Percentiles rank a stretch among this genome's conserved stretches.
Conservation (phyloP, 1,284 basidiomycete genomes). For the Neonothopanus nambi region DNA sequence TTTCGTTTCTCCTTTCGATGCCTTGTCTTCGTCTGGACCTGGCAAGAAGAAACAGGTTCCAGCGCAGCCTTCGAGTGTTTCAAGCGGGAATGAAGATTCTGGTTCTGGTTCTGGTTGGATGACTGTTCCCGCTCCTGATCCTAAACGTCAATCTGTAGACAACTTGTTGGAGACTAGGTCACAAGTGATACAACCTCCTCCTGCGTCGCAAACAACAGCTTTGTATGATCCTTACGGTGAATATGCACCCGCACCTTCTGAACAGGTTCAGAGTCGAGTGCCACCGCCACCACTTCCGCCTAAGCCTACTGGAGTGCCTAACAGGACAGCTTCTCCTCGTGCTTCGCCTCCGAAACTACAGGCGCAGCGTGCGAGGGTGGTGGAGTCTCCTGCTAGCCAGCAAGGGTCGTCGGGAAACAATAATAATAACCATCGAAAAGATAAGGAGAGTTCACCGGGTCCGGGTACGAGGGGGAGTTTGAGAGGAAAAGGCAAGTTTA, state of each 20-base stretch:
- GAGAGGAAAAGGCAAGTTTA: slow-evolving; percentile 40
- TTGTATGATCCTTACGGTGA: slow-evolving; percentile 49
- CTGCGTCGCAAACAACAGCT: slow-evolving; percentile 31
- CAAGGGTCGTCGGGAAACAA: slow-evolving; percentile 6
- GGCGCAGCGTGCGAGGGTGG: slow-evolving; percentile 39
- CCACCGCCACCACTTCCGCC: slow-evolving; percentile 53
- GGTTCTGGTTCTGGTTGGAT: slow-evolving; percentile 59
- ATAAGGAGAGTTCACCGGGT: slow-evolving; percentile 70
- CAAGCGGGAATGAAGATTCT: slow-evolving; percentile 55
- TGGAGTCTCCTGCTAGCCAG: slow-evolving; percentile 47
- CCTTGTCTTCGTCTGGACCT: slow-evolving; percentile 47
- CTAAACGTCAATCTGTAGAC: slow-evolving; percentile 77
- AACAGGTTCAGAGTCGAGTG: slow-evolving; percentile 38
- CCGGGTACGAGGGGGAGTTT: slow-evolving; percentile 45
- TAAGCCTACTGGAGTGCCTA: slow-evolving; percentile 40
- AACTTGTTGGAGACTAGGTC: slow-evolving; percentile 71
- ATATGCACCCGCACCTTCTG: slow-evolving; percentile 40
- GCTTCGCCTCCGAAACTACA: slow-evolving; percentile 63
- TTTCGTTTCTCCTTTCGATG: slow-evolving; percentile 80
- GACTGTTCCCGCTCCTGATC: slow-evolving; percentile 47
- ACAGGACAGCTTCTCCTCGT: slow-evolving; percentile 57
- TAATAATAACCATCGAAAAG: slow-evolving; percentile 40
- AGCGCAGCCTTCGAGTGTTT: slow-evolving; percentile 36
- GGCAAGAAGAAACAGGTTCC: slow-evolving; percentile 67
- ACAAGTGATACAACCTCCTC: slow-evolving; percentile 34